Base-by-base conservation (phyloP, 352 stramenopile genomes). In the Phytophthora sp. region DNA sequence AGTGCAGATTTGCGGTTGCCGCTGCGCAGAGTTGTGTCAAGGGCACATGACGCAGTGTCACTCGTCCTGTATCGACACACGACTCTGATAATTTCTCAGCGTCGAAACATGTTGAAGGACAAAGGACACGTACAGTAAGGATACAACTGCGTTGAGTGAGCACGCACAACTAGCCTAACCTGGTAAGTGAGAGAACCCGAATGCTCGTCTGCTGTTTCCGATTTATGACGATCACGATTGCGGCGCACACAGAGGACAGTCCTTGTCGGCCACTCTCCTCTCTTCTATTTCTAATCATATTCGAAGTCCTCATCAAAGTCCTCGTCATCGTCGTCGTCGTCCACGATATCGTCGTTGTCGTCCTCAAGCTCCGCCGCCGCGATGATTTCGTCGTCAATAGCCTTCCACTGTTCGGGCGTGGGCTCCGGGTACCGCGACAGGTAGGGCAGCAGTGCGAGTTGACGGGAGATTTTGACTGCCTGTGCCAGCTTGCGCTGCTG, bases 331-430 rank as follows among this genome's bases (percentile, higher is more conserved):
- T 90, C 77, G 45, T 87, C 76, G n/a, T 88, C 74, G 21, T 84
- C 76, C 13, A 77, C 69, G 51, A 61, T 62, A 43, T 59, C 59
- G 50, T 77, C 79, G 24, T 87, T 69, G 51, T 82, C 73, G 35
- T 77, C 76, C 48, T 82, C 79, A n/a, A 84, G 72, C 27, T 87
- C 70, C 9, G 76, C 81, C 45, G 63, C 76, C 34, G 80, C 83
- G 35, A 90, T 89, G 30, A 89, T 79, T 60, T 91, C 79, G n/a
- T 91, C 76, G 55, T 90, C 80, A 74, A 94, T 91, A 23, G 79
- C 73, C 57, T 86, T 79, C 83, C 84, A 92, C 56, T 94, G 86
- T 65, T 88, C 82, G 7, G 86, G 86, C 43, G 86, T 90, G 49
- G 86, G 86, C 53, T 91, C 77, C 34, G 86, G 83, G 79, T 92